Evolutionary conservation across 2,329 filamentous ascomycete species (phyloP).

Genomic region (Ascochyta koolunga): DNA sequence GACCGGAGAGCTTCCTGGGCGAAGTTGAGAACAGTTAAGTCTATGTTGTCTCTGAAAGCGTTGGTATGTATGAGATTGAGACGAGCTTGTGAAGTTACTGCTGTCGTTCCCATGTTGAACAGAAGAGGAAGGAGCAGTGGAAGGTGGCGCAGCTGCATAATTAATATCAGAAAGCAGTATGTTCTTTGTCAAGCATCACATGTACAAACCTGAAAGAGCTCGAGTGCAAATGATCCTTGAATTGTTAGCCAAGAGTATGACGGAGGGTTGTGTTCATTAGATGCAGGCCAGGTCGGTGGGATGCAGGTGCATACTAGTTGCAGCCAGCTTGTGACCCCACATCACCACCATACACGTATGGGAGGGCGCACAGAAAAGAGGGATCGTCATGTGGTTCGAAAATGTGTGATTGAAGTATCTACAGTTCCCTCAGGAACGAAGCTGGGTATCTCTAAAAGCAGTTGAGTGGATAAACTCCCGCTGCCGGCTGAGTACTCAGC

Average conservation of each 20-base stretch:
- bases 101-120: slow-evolving; percentile 6
- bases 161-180: not conserved
- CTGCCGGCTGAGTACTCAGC: slow-evolving; percentile 10
- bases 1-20: slow-evolving; percentile 34
- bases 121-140: not conserved
- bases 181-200: not conserved
- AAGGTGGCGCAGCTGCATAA: not conserved
- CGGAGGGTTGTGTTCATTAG: not conserved
- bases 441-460: slow-evolving; percentile 18
- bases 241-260: not conserved
- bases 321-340: slow-evolving; percentile 4
- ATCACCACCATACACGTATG: not conserved
- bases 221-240: not conserved
- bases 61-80: slow-evolving; percentile 20
- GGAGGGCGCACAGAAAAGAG: too few species aligned
- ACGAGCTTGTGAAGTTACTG: not conserved
- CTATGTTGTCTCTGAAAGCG: slow-evolving; percentile 28
- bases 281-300: not conserved
- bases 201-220: not conserved
- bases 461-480: slow-evolving; percentile 2
- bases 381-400: not conserved
- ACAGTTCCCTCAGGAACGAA: slow-evolving; percentile 1
- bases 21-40: slow-evolving; percentile 40
- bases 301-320: slow-evolving; percentile 7
- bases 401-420: slow-evolving; percentile 10